A percentile compares a stretch with the other conserved stretches of the same genome.
phyloP scores from a whole-genome alignment of 148 eudicot genomes.

The Polygonum maritimum region DNA sequence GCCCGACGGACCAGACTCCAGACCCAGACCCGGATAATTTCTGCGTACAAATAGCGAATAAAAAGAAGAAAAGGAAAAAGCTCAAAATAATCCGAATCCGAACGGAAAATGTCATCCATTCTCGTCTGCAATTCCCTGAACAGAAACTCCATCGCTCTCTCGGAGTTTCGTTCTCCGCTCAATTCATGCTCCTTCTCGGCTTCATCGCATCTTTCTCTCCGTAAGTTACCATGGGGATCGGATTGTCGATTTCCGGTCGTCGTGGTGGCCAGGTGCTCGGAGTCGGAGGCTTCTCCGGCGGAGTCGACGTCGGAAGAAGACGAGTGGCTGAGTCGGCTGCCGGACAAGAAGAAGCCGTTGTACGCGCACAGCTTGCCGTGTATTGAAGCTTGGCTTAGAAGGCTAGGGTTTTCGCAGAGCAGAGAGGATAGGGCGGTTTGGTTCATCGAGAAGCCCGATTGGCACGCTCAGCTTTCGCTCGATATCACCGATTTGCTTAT shows the following conservation, averaged over 20 bases:
- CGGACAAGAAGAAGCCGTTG: conserved; percentile 78
- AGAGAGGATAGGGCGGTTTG: conserved; percentile 74
- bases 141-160: conserved; percentile 14
- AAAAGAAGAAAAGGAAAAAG: background rate
- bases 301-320: conserved; percentile 26
- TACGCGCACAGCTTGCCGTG: conserved; percentile 86
- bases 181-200: background rate
- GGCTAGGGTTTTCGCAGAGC: conserved; percentile 64
- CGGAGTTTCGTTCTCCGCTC: conserved; percentile 16
- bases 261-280: conserved; percentile 15
- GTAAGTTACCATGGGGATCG: background rate
- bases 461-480: conserved; percentile 78
- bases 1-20: too few relatives aligned
- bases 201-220: background rate
- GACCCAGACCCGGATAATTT: background rate
- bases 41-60: background rate
- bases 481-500: conserved; percentile 71
- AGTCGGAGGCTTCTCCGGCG: conserved; percentile 18
- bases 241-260: background rate
- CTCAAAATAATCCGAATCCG: background rate
- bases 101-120: conserved; percentile 29
- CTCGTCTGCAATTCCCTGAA: conserved; percentile 16
- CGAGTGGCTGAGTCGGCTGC: conserved; percentile 64
- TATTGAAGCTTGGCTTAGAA: conserved; percentile 70
- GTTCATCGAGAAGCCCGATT: conserved; percentile 58